phyloP scores from a whole-genome alignment of 805 yeast species.

The Hanseniaspora occidentalis region DNA sequence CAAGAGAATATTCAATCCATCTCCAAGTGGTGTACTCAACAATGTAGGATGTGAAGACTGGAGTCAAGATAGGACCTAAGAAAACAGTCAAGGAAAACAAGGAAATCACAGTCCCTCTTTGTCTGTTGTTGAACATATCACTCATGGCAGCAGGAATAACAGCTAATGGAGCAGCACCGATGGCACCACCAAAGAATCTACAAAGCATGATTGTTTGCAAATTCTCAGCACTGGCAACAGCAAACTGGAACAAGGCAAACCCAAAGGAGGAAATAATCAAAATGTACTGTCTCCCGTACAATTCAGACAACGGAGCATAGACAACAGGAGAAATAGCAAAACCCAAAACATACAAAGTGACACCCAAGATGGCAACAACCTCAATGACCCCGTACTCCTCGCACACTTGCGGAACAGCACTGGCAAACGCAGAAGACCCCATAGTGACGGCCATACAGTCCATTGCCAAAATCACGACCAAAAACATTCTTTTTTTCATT shows the following conservation, averaged over 20 bases:
- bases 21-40: constrained; percentile 67
- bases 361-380: constrained; percentile 62
- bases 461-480: constrained; percentile 35
- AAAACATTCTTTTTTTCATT: constrained; percentile 29
- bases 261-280: constrained; percentile 45
- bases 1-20: constrained; percentile 66
- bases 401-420: constrained; percentile 39
- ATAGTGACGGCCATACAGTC: constrained; percentile 44
- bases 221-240: constrained; percentile 67
- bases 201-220: constrained; percentile 65
- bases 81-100: constrained; percentile 64
- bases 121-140: constrained; percentile 54
- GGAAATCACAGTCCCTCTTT: constrained; percentile 67
- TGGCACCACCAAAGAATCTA: constrained; percentile 67
- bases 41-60: constrained; percentile 64
- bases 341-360: constrained; percentile 79
- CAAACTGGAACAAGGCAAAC: constrained; percentile 50
- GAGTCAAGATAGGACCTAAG: constrained; percentile 72
- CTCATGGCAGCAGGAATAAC: constrained; percentile 82
- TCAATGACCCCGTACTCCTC: constrained; percentile 44
- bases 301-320: constrained; percentile 84
- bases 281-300: constrained; percentile 58
- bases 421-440: constrained; percentile 77
- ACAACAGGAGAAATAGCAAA: constrained; percentile 86
- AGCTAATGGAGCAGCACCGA: constrained; percentile 78